Evolutionary conservation across 2,329 filamentous ascomycete species (phyloP), one percentile per base, ranked within the genome.

Genomic region (Penicillium italicum): DNA sequence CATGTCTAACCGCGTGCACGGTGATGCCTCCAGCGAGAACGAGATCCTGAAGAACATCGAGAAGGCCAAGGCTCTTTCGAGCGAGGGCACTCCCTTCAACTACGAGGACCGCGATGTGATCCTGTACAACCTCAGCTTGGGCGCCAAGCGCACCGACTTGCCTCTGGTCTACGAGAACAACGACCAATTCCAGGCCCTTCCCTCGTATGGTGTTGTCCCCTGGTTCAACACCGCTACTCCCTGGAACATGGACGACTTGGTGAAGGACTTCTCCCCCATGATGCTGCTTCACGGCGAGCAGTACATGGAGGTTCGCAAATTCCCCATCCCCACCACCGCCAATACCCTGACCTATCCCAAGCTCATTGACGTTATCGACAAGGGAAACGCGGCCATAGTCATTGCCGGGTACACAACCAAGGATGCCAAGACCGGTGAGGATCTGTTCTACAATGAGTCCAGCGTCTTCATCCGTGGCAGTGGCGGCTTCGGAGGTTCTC

Each of bases 231-330:
- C 91, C 58, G 82, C 89, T 63, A 79, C 86, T 58, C 90, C 93
- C 28, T 97, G 89, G 80, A 85, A 81, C 74, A 82, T 94, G 67
- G 84, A 86, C 69, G 85, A 92, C 55, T 83, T 99, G 59, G 88
- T 97, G 28, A 91, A 92, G 73, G 96, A 97, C 82, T 99, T 97
- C 81, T 91, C 85, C 36, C 93, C 92, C 59, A 97, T 96, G 91
- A 97, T 97, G 91, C 85, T 99, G 48, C 88, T 99, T 24, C 94
- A 99, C 79, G 94, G 94, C 71, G 94, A 99, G 81, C 94, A 99
- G 76, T 99, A 92, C 78, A 90, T 99, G 62, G 94, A 99, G 77
- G 84, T 99, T 69, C 86, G 87, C 72, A 91, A 93, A 75, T 95
- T 86, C 79, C 94, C 94, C 38, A 89, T 97, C 67, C 93, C 93